These are phyloP conservation scores for Tulasnella sp. DNA, from an alignment of 768 basidiomycete species.

Conservation along the genomic window DNA sequence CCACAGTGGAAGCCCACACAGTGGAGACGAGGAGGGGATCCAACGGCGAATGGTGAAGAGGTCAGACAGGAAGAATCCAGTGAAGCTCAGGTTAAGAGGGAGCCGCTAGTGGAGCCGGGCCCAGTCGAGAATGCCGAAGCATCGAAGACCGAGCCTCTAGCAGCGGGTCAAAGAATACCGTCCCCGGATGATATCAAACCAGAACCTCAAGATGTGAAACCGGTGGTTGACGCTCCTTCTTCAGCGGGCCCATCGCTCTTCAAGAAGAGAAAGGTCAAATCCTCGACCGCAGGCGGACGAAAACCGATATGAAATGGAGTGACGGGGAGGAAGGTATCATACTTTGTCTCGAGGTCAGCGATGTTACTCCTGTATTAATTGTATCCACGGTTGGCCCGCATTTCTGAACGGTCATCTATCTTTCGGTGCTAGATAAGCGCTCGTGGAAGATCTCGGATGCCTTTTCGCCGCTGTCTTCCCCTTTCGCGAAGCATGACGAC, in stretches of 20 bases:
- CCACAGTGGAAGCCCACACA: conserved; percentile 23
- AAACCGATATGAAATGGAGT: background rate
- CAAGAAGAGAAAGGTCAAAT: conserved; percentile 25
- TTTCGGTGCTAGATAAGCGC: background rate
- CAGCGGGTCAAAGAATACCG: background rate
- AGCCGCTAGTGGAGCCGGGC: background rate
- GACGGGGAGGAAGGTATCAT: background rate
- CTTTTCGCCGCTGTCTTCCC: background rate
- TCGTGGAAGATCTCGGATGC: background rate
- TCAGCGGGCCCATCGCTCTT: conserved; percentile 5
- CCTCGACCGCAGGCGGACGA: conserved; percentile 19
- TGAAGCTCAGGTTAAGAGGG: background rate
- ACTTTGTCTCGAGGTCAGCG: background rate
- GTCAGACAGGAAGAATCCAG: background rate
- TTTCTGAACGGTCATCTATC: background rate
- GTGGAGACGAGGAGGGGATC: conserved; percentile 10
- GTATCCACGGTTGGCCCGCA: background rate
- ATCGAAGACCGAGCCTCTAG: background rate
- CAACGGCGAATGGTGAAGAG: background rate
- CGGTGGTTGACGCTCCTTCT: background rate
- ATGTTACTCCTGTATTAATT: background rate
- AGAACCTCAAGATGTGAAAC: conserved; percentile 18
- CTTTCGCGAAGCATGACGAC: background rate
- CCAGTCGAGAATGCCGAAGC: background rate
- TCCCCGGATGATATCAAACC: background rate